Base-by-base conservation (phyloP, 768 basidiomycete genomes). In the Hypholoma fasciculare region DNA sequence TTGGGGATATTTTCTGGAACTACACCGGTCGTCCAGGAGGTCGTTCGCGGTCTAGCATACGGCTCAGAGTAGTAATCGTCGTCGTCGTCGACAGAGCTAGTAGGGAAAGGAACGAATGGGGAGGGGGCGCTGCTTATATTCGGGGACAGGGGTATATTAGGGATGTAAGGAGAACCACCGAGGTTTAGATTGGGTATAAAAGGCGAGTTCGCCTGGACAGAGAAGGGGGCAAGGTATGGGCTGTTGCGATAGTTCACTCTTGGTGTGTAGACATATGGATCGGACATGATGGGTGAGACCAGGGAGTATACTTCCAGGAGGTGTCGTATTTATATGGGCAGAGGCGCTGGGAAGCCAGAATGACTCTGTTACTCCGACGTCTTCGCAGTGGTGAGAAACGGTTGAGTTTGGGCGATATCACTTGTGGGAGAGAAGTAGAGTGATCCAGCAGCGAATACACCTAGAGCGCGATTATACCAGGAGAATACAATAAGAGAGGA, bases 181-280 rank as follows among this genome's bases (percentile, higher is more conserved):
- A 79, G 69, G 5, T 71, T 56, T 36, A 74, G 59, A 26, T 71
- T 68, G 2, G 80, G 81, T 42, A 78, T 72, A 62, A 82, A 82
- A 1, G 81, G 79, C 0, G 80, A 79, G 63, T 70, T 36, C 48
- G 54, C 60, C 48, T 67, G 66, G 23, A 30, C 54, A 71, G 72
- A 62, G 68, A 67, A 62, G 61, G 72, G 20, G 53, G n/a, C 63
- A 38, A 67, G 59, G 55, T 69, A 69, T 58, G 71, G 55, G 66
- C 69, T 54, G 69, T 66, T 64, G 69, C 68, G 58, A 64, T 71
- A 76, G 20, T 71, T 71, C 5, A 73, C 74, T n/a, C 70, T 67
- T 2, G 80, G 79, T 1, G 69, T 73, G 52, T 78, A 83, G 42
- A 78, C 65, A 63, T 72, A 83, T 56, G 81, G 78, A 26, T 43